Evolutionary conservation across 2,329 filamentous ascomycete genomes (phyloP), one percentile per base, ranked within the genome.

Genomic region (Conoideocrella luteorostrata): DNA sequence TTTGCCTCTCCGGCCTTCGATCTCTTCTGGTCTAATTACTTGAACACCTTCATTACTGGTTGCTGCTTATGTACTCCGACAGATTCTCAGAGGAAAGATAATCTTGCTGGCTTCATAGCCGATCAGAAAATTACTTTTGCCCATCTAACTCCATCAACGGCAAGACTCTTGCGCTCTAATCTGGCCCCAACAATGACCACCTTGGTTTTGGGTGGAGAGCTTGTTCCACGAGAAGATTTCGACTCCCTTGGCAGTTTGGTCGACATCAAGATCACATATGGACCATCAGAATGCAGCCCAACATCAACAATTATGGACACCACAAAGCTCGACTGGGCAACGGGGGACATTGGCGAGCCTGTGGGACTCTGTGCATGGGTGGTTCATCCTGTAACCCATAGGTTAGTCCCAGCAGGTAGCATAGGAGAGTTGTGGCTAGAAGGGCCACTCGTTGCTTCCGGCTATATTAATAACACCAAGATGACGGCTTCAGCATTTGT

Each of bases 61-160:
- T 46, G 38, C 24, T 50, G 48, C 39, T 15, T 48, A 13, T 48
- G 47, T n/a, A 40, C 46, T 29, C 47, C 47, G 2, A 73, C n/a
- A n/a, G n/a, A n/a, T n/a, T n/a, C n/a, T 70, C 1, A 72, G 77
- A 15, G 65, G 69, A 18, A 69, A 74, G 71, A 75, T 45, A 61
- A 71, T 46, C 50, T 72, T 11, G 63, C 62, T 30, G 64, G 62
- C 7, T 65, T 64, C 18, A 67, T 67, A 42, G 56, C 59, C 18
- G n/a, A n/a, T n/a, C n/a, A n/a, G n/a, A n/a, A n/a, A n/a, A n/a
- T n/a, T n/a, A 58, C 55, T 33, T 60, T 65, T 63, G 67, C 2
- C 62, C 71, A 3, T 53, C 71, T 5, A 63, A 68, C 23, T 46
- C 62, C 58, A 66, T 43, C 62, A 71, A 18, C 59, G 64, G 13